Percentiles rank a stretch among this genome's conserved stretches.
Conservation (phyloP, 768 basidiomycete genomes). For the Russula virescens region DNA sequence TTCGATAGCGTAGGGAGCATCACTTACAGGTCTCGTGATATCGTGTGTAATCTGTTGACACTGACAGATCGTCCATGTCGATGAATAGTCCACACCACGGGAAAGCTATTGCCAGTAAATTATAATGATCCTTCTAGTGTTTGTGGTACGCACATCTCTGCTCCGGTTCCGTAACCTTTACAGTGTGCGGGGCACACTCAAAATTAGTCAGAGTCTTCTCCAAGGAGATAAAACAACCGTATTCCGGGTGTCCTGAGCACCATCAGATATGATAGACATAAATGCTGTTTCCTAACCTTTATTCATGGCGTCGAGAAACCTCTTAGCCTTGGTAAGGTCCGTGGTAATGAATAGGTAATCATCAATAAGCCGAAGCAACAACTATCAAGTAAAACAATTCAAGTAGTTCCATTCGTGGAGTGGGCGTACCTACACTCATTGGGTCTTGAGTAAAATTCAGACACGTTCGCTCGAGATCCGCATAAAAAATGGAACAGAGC, state of each 20-base stretch:
- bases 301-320: conserved; percentile 73
- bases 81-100: conserved; percentile 92
- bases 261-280: not conserved
- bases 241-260: conserved; percentile 76
- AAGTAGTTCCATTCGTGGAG: not conserved
- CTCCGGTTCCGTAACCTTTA: conserved; percentile 46
- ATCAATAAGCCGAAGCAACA: conserved; percentile 83
- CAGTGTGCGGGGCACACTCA: conserved; percentile 48
- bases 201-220: conserved; percentile 92
- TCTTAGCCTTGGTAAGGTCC: conserved; percentile 47
- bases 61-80: conserved; percentile 66
- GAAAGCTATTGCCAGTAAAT: conserved; percentile 49
- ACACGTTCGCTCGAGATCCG: conserved; percentile 70
- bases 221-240: conserved; percentile 84
- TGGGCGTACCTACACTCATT: conserved; percentile 49
- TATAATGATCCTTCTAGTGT: not conserved
- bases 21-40: conserved; percentile 54
- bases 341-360: conserved; percentile 91
- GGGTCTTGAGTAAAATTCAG: conserved; percentile 49
- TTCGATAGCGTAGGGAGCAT: not conserved
- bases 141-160: conserved; percentile 33
- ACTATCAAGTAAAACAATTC: conserved; percentile 36
- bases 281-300: conserved; percentile 41
- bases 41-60: conserved; percentile 73
- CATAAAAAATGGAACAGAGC: conserved; percentile 94